Base-by-base conservation (phyloP, 352 stramenopile species). In the Pythium myriotylum region DNA sequence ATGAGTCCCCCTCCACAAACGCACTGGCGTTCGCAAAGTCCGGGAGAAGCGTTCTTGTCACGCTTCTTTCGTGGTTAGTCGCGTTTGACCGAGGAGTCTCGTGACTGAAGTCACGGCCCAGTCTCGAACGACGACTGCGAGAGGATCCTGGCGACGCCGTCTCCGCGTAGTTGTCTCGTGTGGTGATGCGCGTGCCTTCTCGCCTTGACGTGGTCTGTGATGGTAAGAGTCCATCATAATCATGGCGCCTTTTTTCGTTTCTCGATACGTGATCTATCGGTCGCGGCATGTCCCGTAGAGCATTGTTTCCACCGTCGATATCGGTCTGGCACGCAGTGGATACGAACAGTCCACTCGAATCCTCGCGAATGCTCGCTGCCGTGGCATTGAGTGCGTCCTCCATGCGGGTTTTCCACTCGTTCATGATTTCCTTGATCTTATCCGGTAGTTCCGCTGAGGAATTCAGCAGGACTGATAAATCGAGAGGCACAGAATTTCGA, bases 371-470 rank as follows among this genome's bases (percentile, higher is more conserved):
- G 16, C 57, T 64, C 23, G 59, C 58, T 1, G 51, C 48, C 0
- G 72, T 68, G 1, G 56, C 54, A n/a, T 62, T 46, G 4, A 82
- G 61, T 2, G 76, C 67, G 6, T 79, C 65, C 32, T 87, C 68
- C 76, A 88, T 84, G 1, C 75, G 67, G 27, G 72, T 40, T 49
- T 88, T 86, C 81, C 79, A 88, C 58, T 88, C 70, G 41, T 81
- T 67, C 67, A 85, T 79, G 37, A 91, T 77, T 16, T 80, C 73
- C 37, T 74, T 70, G 42, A 88, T 82, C 12, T 76, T 77, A 22
- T 82, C 75, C 0, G 78, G 77, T 17, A 88, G 69, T 42, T 86
- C 79, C 0, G 65, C 39, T 20, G 80, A 89, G 17, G 74, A 86
- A 43, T 85, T 86, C 10, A 88, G 32, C 19, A 89, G 76, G 23